Evolutionary conservation across 2,329 filamentous ascomycete genomes (phyloP).

Genomic region (Trichophyton mentagrophytes): DNA sequence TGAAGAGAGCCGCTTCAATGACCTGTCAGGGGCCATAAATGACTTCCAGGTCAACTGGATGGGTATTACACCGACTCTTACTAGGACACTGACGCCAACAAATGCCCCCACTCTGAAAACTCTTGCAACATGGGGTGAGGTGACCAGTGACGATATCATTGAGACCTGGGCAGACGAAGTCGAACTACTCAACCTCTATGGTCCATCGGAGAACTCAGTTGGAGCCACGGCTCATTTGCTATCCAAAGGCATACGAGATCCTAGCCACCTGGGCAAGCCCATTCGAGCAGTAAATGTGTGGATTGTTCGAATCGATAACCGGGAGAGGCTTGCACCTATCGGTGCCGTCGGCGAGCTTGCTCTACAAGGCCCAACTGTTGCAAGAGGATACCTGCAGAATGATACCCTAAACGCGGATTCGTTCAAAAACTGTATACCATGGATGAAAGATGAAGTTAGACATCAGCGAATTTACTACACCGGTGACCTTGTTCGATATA

Average conservation of each 20-base stretch:
- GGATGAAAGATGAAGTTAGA: neutral
- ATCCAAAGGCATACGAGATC: constrained; percentile 1
- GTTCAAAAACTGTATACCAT: constrained; percentile 3
- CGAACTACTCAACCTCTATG: constrained; percentile 28
- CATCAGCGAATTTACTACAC: neutral
- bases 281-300: constrained; percentile 16
- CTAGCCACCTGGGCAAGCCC: constrained; percentile 9
- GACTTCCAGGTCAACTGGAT: constrained; percentile 41
- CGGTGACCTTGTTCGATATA: constrained; percentile 16
- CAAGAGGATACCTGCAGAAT: constrained; percentile 23
- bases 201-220: constrained; percentile 11
- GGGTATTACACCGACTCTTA: constrained; percentile 48
- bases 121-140: constrained; percentile 23
- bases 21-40: constrained; percentile 39
- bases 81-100: constrained; percentile 33
- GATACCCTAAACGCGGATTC: neutral
- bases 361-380: constrained; percentile 28
- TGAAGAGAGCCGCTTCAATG: constrained; percentile 35
- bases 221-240: neutral
- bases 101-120: constrained; percentile 26
- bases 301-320: constrained; percentile 21
- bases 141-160: constrained; percentile 15
- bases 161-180: constrained; percentile 17
- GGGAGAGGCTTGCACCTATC: constrained; percentile 20
- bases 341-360: constrained; percentile 31